Evolutionary conservation across 768 basidiomycete genomes (phyloP).

Genomic region (Lyophyllum atratum): DNA sequence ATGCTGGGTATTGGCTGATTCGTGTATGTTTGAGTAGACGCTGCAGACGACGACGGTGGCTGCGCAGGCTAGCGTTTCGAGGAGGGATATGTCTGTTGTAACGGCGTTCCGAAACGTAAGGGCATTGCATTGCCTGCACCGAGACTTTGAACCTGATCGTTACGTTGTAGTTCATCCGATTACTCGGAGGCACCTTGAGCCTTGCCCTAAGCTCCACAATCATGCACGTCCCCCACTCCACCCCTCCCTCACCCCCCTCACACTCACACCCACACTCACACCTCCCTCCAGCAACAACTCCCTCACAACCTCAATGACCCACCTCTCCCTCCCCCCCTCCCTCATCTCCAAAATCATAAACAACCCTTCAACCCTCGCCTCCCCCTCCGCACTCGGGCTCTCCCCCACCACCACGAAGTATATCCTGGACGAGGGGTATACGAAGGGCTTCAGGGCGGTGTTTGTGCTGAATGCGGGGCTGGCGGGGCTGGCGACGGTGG

Average conservation of each 20-base stretch:
- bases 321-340: constrained; percentile 35
- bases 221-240: constrained; percentile 34
- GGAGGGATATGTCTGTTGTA: constrained; percentile 77
- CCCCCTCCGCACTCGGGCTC: constrained; percentile 36
- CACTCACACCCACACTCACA: no score
- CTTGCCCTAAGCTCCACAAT: constrained; percentile 64
- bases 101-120: constrained; percentile 66
- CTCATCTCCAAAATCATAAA: constrained; percentile 48
- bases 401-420: constrained; percentile 34
- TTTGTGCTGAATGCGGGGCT: constrained; percentile 64
- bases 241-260: neutral
- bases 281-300: constrained; percentile 44
- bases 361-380: constrained; percentile 41
- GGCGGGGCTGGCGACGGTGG: constrained; percentile 53
- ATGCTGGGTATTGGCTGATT: neutral
- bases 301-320: constrained; percentile 40
- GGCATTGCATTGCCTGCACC: neutral
- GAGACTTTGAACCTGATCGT: neutral
- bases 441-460: constrained; percentile 54
- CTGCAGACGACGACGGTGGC: constrained; percentile 69
- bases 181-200: constrained; percentile 69
- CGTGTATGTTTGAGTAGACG: constrained; percentile 36
- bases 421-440: constrained; percentile 53
- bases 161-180: constrained; percentile 55
- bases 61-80: constrained; percentile 69